Evolutionary conservation across 352 stramenopile genomes (phyloP).

Genomic region (Phytophthora pini): DNA sequence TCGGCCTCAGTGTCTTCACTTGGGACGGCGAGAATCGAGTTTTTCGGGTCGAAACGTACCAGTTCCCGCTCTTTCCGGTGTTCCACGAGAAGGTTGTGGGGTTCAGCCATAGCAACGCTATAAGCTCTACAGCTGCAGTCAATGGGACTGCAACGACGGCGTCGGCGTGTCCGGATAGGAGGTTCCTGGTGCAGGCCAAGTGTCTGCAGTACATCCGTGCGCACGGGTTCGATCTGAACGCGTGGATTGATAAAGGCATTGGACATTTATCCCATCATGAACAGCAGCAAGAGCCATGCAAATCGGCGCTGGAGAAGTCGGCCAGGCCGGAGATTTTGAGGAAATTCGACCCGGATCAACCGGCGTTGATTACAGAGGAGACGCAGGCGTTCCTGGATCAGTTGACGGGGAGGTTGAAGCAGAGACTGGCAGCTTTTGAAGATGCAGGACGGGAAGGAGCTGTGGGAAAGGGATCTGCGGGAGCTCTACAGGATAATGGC

Average conservation of each 20-base stretch:
- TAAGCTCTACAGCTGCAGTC: neutral
- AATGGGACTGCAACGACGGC: conserved; percentile 1
- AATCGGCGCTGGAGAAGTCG: conserved; percentile 29
- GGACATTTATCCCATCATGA: conserved; percentile 73
- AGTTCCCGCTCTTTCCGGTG: conserved; percentile 80
- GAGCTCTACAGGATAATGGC: conserved; percentile 21
- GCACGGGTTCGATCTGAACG: conserved; percentile 83
- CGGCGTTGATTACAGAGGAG: conserved; percentile 47
- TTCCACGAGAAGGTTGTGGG: conserved; percentile 40
- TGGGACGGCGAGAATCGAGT: conserved; percentile 46
- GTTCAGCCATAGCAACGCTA: neutral
- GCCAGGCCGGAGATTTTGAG: conserved; percentile 43
- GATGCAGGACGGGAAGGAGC: conserved; percentile 11
- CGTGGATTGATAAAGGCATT: conserved; percentile 77
- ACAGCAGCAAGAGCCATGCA: conserved; percentile 46
- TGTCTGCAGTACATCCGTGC: conserved; percentile 79
- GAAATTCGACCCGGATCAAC: conserved; percentile 42
- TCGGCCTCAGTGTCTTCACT: conserved; percentile 73
- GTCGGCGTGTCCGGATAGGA: conserved; percentile 47
- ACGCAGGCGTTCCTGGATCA: conserved; percentile 52
- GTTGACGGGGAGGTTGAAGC: conserved; percentile 36
- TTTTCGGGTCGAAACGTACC: conserved; percentile 71
- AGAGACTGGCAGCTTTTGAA: conserved; percentile 31
- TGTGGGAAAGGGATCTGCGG: neutral
- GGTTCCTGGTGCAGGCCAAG: conserved; percentile 76